A percentile compares a stretch with the other conserved stretches of the same genome.
These are phyloP conservation scores for Penicillium turbatum DNA, from an alignment of 495 filamentous ascomycete species.

Conservation along the genomic window DNA sequence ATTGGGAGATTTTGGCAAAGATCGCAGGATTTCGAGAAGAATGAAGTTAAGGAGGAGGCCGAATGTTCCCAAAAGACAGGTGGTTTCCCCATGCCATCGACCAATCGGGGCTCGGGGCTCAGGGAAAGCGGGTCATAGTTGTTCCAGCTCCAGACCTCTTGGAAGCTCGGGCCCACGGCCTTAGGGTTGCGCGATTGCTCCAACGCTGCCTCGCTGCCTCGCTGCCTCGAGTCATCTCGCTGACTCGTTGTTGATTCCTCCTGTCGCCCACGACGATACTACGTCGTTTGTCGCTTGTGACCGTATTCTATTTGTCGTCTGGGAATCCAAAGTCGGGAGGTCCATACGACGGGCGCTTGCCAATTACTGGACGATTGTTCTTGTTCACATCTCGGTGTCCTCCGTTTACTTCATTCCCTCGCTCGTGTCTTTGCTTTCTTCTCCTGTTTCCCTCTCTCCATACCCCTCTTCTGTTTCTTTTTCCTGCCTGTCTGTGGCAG, in stretches of 20 bases:
- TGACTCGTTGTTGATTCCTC: no score
- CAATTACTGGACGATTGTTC: no score
- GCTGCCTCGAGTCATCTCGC: not conserved
- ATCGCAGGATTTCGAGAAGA: not conserved
- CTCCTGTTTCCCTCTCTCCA: not conserved
- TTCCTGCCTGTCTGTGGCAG: slow-evolving; percentile 19
- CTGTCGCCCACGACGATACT: no score
- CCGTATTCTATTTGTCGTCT: no score
- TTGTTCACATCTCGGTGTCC: not conserved
- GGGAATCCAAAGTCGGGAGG: no score
- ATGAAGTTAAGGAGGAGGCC: slow-evolving; percentile 4
- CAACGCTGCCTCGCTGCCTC: not conserved
- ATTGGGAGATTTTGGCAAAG: not conserved
- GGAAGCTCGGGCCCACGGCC: no score
- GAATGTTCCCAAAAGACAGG: slow-evolving; percentile 9
- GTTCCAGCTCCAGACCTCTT: not conserved
- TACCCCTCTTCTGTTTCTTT: not conserved
- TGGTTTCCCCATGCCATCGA: slow-evolving; percentile 5
- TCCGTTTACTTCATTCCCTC: not conserved
- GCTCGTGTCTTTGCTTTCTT: not conserved
- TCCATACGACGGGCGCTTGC: no score
- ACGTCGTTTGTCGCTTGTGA: no score
- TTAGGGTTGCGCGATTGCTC: not conserved
- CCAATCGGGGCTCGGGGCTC: not conserved
- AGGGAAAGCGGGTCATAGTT: not conserved